phyloP scores from a whole-genome alignment of 1,284 basidiomycete genomes.

The Trametes polyzona region DNA sequence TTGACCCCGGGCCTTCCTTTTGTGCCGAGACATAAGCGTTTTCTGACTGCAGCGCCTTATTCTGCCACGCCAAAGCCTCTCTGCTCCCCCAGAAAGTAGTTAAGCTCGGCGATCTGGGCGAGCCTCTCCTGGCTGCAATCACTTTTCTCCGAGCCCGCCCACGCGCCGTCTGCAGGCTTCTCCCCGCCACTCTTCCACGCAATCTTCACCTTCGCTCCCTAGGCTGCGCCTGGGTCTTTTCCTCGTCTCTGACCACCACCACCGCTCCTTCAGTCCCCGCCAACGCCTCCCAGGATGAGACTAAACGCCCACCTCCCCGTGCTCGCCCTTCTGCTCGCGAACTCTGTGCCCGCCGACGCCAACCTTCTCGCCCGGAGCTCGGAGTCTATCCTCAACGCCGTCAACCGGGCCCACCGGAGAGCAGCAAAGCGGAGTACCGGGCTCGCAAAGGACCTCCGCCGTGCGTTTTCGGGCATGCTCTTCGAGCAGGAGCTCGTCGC shows the following conservation, averaged over 20 bases:
- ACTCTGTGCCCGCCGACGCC: constrained; percentile 41
- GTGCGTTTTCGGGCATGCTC: constrained; percentile 56
- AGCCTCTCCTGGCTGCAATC: background rate
- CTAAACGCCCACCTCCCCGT: constrained; percentile 29
- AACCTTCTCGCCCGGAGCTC: constrained; percentile 45
- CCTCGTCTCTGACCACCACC: constrained; percentile 5
- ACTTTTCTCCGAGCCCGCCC: constrained; percentile 7
- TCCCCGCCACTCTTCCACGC: constrained; percentile 15
- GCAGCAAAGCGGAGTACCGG: constrained; percentile 55
- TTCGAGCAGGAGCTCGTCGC: constrained; percentile 25
- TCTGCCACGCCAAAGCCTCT: constrained; percentile 18
- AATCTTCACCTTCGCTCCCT: constrained; percentile 15
- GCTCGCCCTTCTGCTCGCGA: constrained; percentile 32
- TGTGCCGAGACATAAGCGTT: constrained; percentile 19
- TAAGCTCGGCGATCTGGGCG: constrained; percentile 9
- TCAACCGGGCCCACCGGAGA: constrained; percentile 43
- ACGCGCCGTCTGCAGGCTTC: constrained; percentile 5
- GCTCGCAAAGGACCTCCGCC: constrained; percentile 68
- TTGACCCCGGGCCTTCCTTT: constrained; percentile 16
- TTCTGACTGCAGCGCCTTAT: constrained; percentile 18
- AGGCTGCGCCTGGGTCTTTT: constrained; percentile 18
- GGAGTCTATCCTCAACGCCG: constrained; percentile 35
- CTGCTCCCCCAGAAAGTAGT: constrained; percentile 7
- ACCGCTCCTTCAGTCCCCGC: constrained; percentile 2
- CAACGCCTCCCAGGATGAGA: constrained; percentile 26